These are phyloP conservation scores for Hymenotorrendiella dingleyae DNA, from an alignment of 2,329 filamentous ascomycete species.

Conservation along the genomic window DNA sequence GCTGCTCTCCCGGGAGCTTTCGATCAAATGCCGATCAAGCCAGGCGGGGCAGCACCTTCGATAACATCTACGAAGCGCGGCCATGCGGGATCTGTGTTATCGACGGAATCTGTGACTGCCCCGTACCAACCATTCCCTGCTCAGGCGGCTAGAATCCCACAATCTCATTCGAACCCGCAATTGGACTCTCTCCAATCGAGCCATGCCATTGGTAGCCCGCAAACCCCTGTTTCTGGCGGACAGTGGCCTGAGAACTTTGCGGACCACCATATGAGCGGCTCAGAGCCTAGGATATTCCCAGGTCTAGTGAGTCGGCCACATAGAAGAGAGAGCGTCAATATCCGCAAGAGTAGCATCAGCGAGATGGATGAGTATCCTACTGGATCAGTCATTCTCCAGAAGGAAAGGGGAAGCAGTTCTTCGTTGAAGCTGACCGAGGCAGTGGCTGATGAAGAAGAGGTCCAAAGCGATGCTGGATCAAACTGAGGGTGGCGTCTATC, in stretches of 20 bases:
- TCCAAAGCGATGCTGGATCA: slow-evolving; percentile 1
- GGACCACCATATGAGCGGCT: slow-evolving; percentile 46
- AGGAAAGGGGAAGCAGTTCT: neutral
- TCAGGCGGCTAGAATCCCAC: slow-evolving; percentile 28
- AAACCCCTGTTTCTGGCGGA: slow-evolving; percentile 12
- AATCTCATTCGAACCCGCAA: slow-evolving; percentile 21
- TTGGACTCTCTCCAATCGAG: slow-evolving; percentile 15
- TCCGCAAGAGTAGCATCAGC: slow-evolving; percentile 21
- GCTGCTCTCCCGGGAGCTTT: slow-evolving; percentile 24
- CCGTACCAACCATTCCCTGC: slow-evolving; percentile 28
- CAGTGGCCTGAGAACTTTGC: slow-evolving; percentile 34
- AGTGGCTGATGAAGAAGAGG: neutral
- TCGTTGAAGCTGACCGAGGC: neutral
- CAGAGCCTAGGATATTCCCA: slow-evolving; percentile 66
- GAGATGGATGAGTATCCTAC: slow-evolving; percentile 18
- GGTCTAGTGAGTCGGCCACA: slow-evolving; percentile 51
- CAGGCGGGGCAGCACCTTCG: slow-evolving; percentile 25
- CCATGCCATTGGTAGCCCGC: slow-evolving; percentile 11
- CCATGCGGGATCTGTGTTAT: slow-evolving; percentile 25
- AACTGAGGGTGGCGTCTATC: neutral
- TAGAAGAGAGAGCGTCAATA: slow-evolving; percentile 20
- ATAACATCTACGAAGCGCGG: slow-evolving; percentile 31
- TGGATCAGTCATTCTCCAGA: neutral
- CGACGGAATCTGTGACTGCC: slow-evolving; percentile 16
- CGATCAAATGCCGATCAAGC: slow-evolving; percentile 15